Percentiles rank a stretch among this genome's conserved stretches.
These are phyloP conservation scores for Furcasterigmium sp. DNA, from an alignment of 2,329 filamentous ascomycete genomes.

Conservation along the genomic window DNA sequence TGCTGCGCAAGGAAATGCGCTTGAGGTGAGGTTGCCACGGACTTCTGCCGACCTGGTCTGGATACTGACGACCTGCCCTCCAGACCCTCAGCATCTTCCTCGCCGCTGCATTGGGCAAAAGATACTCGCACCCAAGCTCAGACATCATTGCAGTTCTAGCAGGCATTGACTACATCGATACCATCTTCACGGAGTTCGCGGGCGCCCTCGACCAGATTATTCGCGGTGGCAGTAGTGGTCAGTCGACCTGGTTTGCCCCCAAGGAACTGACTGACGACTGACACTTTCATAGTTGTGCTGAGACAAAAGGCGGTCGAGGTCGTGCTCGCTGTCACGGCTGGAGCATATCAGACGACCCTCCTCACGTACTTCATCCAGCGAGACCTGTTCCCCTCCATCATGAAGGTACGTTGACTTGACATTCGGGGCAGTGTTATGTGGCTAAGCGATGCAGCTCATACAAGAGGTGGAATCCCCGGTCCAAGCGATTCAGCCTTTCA, in stretches of 20 bases:
- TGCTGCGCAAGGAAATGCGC: slow-evolving; percentile 68
- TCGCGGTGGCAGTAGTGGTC: slow-evolving; percentile 66
- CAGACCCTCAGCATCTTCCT: slow-evolving; percentile 90
- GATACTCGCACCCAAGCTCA: slow-evolving; percentile 90
- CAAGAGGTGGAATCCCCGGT: slow-evolving; percentile 67
- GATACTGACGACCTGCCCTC: not conserved
- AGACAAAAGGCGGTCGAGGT: slow-evolving; percentile 77
- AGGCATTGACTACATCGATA: slow-evolving; percentile 83
- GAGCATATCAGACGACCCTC: slow-evolving; percentile 92
- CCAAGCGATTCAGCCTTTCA: slow-evolving; percentile 68
- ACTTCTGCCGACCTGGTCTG: too few species aligned
- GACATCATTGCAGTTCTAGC: slow-evolving; percentile 89
- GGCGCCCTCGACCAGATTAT: slow-evolving; percentile 77
- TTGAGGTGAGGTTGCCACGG: slow-evolving; percentile 61
- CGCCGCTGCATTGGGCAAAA: slow-evolving; percentile 75
- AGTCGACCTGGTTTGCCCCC: too few species aligned
- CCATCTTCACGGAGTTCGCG: slow-evolving; percentile 84
- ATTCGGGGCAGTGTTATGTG: not conserved
- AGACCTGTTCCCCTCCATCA: slow-evolving; percentile 88
- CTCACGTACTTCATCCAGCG: slow-evolving; percentile 93
- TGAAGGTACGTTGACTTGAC: slow-evolving; percentile 61
- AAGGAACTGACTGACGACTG: slow-evolving; percentile 21
- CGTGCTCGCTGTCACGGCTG: slow-evolving; percentile 77
- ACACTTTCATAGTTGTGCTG: slow-evolving; percentile 63
- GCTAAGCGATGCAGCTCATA: slow-evolving; percentile 53